phyloP scores from a whole-genome alignment of 805 yeast genomes.

The Candida fluviatilis region DNA sequence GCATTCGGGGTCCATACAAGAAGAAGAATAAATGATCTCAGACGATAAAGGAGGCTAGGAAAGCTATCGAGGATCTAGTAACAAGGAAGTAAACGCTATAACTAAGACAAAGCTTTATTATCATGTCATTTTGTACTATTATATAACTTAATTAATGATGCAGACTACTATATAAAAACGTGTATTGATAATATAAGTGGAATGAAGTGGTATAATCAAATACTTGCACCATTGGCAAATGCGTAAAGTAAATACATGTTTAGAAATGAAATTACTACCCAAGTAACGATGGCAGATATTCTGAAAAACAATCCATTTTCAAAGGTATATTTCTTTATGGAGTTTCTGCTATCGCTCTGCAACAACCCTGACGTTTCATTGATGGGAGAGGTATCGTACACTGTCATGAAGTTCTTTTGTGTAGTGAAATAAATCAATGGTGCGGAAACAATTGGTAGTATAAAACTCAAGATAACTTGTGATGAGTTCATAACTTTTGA shows the following conservation, averaged over 20 bases:
- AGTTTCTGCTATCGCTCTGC: slow-evolving; percentile 4
- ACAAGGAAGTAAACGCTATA: no score
- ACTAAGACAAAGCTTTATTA: no score
- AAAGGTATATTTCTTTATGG: slow-evolving; percentile 24
- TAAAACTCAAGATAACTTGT: slow-evolving; percentile 42
- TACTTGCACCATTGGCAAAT: slow-evolving; percentile 38
- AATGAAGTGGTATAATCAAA: no score
- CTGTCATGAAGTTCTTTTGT: slow-evolving; percentile 36
- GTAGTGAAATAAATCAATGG: slow-evolving; percentile 44
- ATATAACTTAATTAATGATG: no score
- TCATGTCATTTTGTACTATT: not conserved
- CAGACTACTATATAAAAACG: no score
- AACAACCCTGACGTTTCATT: slow-evolving; percentile 13
- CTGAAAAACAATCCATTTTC: slow-evolving; percentile 36
- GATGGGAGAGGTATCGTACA: slow-evolving; percentile 18
- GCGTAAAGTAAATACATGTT: slow-evolving; percentile 39
- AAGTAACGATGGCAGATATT: slow-evolving; percentile 31
- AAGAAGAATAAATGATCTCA: slow-evolving; percentile 27
- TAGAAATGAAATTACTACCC: slow-evolving; percentile 36
- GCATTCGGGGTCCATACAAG: slow-evolving; percentile 36
- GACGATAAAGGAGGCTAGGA: no score
- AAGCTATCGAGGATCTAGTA: no score
- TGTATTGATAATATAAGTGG: no score
- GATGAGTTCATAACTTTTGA: slow-evolving; percentile 42
- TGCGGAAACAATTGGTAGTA: slow-evolving; percentile 41